Percentiles rank a stretch among this genome's conserved stretches.
These are phyloP conservation scores for Quambalaria eucalypti DNA, from an alignment of 1,284 basidiomycete species.

Conservation along the genomic window DNA sequence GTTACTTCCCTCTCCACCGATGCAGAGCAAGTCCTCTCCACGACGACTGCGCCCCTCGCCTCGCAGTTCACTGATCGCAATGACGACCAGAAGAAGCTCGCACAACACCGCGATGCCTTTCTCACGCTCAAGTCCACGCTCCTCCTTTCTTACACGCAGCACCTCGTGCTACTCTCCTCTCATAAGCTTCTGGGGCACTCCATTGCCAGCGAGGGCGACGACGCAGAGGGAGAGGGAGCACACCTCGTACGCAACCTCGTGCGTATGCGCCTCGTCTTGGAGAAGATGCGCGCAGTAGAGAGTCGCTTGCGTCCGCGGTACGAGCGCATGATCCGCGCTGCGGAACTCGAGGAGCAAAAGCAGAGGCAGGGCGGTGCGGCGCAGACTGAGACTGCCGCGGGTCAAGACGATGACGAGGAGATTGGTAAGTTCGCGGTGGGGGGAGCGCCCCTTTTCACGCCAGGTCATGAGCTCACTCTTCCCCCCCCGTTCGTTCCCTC, in stretches of 20 bases:
- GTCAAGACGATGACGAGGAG: slow-evolving; percentile 52
- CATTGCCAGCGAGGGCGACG: too few relatives aligned
- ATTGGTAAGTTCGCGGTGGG: slow-evolving; percentile 48
- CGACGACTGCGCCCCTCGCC: too few relatives aligned
- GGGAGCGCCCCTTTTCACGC: not conserved
- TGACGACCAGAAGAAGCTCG: too few relatives aligned
- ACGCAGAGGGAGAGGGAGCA: slow-evolving; percentile 3
- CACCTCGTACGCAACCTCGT: slow-evolving; percentile 29
- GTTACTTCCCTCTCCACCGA: too few relatives aligned
- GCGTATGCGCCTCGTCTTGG: slow-evolving; percentile 38
- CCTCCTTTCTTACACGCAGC: slow-evolving; percentile 77
- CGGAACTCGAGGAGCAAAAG: slow-evolving; percentile 16
- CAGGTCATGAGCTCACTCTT: not conserved
- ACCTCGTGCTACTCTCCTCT: slow-evolving; percentile 58
- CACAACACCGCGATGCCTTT: too few relatives aligned
- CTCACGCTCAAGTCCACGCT: slow-evolving; percentile 79
- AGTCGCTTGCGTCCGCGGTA: slow-evolving; percentile 70
- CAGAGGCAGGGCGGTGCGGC: slow-evolving; percentile 51
- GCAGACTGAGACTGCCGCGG: slow-evolving; percentile 53
- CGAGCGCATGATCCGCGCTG: slow-evolving; percentile 62
- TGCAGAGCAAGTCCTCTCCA: too few relatives aligned
- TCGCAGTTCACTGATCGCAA: too few relatives aligned
- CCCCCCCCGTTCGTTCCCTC: not conserved
- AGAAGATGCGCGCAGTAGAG: slow-evolving; percentile 59
- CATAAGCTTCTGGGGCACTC: slow-evolving; percentile 25